phyloP scores from a whole-genome alignment of 1,284 basidiomycete genomes.

The Pseudozyma tsukubaensis region DNA sequence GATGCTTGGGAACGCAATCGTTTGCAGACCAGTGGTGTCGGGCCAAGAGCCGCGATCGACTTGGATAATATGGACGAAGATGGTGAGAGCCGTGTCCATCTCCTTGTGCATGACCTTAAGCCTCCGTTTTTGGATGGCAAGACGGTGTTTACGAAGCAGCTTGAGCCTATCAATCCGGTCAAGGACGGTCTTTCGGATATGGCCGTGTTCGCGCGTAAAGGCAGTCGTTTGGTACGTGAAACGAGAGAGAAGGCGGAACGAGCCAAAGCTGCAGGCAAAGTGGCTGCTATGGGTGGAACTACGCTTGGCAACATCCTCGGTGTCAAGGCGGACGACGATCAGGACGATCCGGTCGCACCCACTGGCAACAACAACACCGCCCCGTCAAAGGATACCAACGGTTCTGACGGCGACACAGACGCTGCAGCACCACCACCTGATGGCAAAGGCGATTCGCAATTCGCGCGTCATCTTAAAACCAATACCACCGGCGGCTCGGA shows the following conservation, averaged over 20 bases:
- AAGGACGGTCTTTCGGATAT: conserved; percentile 92
- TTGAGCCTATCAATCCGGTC: conserved; percentile 97
- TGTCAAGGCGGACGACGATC: conserved; percentile 88
- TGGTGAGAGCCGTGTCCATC: conserved; percentile 94
- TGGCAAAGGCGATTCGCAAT: conserved; percentile 94
- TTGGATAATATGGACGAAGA: conserved; percentile 81
- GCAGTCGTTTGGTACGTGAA: conserved; percentile 90
- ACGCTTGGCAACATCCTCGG: conserved; percentile 96
- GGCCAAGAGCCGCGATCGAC: conserved; percentile 82
- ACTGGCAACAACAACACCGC: neutral
- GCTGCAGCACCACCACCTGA: conserved; percentile 74
- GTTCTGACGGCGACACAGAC: neutral
- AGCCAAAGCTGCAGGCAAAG: conserved; percentile 80
- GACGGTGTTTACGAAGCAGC: conserved; percentile 93
- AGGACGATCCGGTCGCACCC: conserved; percentile 23
- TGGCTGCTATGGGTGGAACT: conserved; percentile 91
- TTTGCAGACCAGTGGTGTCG: conserved; percentile 93
- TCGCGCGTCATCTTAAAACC: conserved; percentile 84
- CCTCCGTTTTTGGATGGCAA: conserved; percentile 97
- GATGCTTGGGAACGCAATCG: conserved; percentile 98
- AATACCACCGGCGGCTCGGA: conserved; percentile 77
- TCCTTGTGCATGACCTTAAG: conserved; percentile 95
- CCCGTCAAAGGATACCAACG: neutral
- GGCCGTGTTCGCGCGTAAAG: conserved; percentile 95
- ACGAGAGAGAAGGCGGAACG: conserved; percentile 95